A percentile compares a stretch with the other conserved stretches of the same genome.
Conservation (phyloP, 495 filamentous ascomycete genomes). For the Clohesyomyces aquaticus region DNA sequence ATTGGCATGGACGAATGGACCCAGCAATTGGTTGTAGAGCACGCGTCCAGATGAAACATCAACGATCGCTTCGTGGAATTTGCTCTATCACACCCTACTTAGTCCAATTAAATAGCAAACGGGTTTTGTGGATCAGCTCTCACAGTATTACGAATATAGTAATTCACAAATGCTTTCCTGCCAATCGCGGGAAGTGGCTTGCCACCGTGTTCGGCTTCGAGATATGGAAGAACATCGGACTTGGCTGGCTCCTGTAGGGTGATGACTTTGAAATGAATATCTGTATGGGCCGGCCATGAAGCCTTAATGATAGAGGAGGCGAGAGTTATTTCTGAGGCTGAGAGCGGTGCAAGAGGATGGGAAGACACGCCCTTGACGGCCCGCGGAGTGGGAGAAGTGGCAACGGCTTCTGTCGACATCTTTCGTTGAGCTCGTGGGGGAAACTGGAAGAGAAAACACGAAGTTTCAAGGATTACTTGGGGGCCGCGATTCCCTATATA, state of each 20-base stretch:
- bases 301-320: slow-evolving; percentile 51
- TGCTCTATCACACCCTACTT: slow-evolving; percentile 52
- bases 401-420: slow-evolving; percentile 37
- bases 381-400: slow-evolving; percentile 20
- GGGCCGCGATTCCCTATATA: background rate
- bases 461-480: background rate
- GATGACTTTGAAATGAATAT: slow-evolving; percentile 67
- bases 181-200: slow-evolving; percentile 51
- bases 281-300: slow-evolving; percentile 55
- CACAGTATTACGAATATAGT: slow-evolving; percentile 68
- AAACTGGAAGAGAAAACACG: background rate
- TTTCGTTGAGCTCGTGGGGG: background rate
- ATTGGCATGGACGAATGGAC: slow-evolving; percentile 59
- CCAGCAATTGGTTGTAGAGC: slow-evolving; percentile 63
- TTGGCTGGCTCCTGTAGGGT: slow-evolving; percentile 70
- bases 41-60: slow-evolving; percentile 57
- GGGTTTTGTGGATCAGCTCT: background rate
- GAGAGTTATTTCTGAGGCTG: slow-evolving; percentile 58
- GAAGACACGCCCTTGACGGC: slow-evolving; percentile 25
- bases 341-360: slow-evolving; percentile 66
- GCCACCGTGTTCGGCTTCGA: slow-evolving; percentile 51
- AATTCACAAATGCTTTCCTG: slow-evolving; percentile 61
- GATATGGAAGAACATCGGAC: slow-evolving; percentile 57
- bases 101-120: background rate
- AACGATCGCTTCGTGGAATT: slow-evolving; percentile 69